Evolutionary conservation across 2,329 filamentous ascomycete species (phyloP).

Genomic region (Penicillium glabrum): DNA sequence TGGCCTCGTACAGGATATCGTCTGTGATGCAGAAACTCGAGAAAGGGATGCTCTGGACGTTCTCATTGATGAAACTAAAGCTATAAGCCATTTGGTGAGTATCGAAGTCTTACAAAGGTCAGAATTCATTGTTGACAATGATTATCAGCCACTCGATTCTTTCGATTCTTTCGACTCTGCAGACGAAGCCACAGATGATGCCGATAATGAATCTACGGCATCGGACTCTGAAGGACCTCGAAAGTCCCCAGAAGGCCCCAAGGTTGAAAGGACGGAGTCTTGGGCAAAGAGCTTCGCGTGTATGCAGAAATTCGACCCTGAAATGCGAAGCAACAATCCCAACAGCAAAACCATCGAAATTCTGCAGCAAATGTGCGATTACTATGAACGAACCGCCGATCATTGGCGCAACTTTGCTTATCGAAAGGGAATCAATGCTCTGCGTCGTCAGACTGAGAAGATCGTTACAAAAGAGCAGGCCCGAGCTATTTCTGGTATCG

Average conservation of each 20-base stretch:
- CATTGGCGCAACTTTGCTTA: conserved; percentile 76
- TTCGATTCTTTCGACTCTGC: conserved; percentile 30
- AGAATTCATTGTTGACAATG: conserved; percentile 8
- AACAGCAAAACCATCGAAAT: conserved; percentile 75
- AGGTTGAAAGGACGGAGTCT: conserved; percentile 10
- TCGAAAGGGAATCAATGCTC: conserved; percentile 70
- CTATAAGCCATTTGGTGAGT: conserved; percentile 57
- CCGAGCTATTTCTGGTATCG: conserved; percentile 65
- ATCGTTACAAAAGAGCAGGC: conserved; percentile 72
- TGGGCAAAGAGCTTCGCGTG: conserved; percentile 55
- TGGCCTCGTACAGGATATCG: conserved; percentile 1
- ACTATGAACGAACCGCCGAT: conserved; percentile 74
- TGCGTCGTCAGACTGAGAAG: conserved; percentile 64
- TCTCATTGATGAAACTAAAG: conserved; percentile 63
- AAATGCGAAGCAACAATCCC: conserved; percentile 56
- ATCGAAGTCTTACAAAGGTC: neutral
- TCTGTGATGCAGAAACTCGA: conserved; percentile 1
- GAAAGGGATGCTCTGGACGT: conserved; percentile 60
- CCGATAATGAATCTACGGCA: conserved; percentile 16
- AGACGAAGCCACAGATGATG: conserved; percentile 19
- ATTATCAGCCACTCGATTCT: conserved; percentile 35
- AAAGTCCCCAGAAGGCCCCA: neutral
- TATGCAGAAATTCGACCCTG: conserved; percentile 57
- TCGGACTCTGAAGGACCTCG: neutral
- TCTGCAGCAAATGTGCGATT: conserved; percentile 73